Base-by-base conservation (phyloP, 305 asterid species). In the Ajuga reptans region DNA sequence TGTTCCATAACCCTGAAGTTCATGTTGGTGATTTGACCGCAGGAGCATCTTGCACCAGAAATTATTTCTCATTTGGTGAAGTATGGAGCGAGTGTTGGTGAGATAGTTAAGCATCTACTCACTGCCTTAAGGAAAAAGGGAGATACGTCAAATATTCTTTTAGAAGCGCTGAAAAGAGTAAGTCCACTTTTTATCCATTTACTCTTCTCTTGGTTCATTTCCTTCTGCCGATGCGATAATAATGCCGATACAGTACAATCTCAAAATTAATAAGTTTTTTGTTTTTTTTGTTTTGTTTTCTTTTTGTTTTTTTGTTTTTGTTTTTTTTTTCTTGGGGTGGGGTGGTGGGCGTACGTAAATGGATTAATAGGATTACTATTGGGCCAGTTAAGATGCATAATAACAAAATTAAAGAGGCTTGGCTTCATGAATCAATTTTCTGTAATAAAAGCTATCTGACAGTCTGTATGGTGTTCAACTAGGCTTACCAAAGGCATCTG, bases 1-100 rank as follows among this genome's bases (percentile, higher is more conserved):
- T 68, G 41, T 61, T 59, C 36, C 61, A 12, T 75, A 14, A 59
- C 68, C 15, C 39, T 34, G 68, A 43, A 64, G 45, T 54, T 71
- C 68, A 50, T 36, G 42, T 60, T 69, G 70, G 65, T 69, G 58
- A 59, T 59, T 52, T 68, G 71, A 55, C 57, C 81, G 76, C 88
- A 93, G 98, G 96, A 85, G 56, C 80, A 77, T 78, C 90, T 90
- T 62, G 96, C 89, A 54, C 77, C 97, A 12, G 97, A 88, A 86
- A 80, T 93, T 56, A 71, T 93, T 69, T 90, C 97, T 64, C 90
- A 76, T 82, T 74, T 86, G 75, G 89, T 66, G 67, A 81, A 79
- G 83, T 95, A 88, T 71, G 84, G 85, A 33, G 49, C 86, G 29
- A 83, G 95, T 66, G 86, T 87, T 16, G 76, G 81, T 70, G 97